Base-by-base conservation (phyloP, 225 moss, liverwort and hornwort genomes). In the Asterella californica region DNA sequence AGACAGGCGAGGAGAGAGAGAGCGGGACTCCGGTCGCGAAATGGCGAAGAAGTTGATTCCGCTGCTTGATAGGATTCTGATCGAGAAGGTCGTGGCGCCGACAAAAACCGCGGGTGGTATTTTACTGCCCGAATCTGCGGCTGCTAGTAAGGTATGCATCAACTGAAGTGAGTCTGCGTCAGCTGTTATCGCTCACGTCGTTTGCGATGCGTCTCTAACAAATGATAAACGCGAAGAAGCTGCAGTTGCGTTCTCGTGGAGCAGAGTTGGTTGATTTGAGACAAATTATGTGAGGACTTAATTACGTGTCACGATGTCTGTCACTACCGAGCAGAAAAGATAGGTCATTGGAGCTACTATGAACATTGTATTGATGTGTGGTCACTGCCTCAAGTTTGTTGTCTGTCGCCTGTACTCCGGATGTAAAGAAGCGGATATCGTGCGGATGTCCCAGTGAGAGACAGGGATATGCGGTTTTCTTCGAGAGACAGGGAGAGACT, bases 31-130 rank as follows among this genome's bases (percentile, higher is more conserved):
- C 30, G 76, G 55, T n/a, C 50, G 17, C 76, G 82, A 83, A 55
- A 94, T 96, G 95, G 91, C 95, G 86, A 89, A 82, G 89, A 91
- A 90, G 85, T 83, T 96, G 90, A 82, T 87, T 67, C 96, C 96
- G 19, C 83, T 96, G 83, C 79, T 96, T 85, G 96, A 96, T 76
- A 87, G 96, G 84, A 91, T 96, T 68, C 70, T 96, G 82, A 88
- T 96, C 73, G 96, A 96, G 91, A 96, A 96, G 83, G 82, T 96
- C 32, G 90, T 94, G 36, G 94, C 96, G 60, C 96, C 94, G 22
- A 94, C 92, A 32, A 92, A 89, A 37, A 87, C 96, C 19, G 81
- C 88, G 2, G 94, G 94, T 12, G 96, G 96, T 68, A 89, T 96
- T 85, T 84, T 92, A 77, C 87, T 94, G 69, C 94, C 94, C 9